Conservation (phyloP, 495 filamentous ascomycete genomes). For the Penicillium dipodomyicola region DNA sequence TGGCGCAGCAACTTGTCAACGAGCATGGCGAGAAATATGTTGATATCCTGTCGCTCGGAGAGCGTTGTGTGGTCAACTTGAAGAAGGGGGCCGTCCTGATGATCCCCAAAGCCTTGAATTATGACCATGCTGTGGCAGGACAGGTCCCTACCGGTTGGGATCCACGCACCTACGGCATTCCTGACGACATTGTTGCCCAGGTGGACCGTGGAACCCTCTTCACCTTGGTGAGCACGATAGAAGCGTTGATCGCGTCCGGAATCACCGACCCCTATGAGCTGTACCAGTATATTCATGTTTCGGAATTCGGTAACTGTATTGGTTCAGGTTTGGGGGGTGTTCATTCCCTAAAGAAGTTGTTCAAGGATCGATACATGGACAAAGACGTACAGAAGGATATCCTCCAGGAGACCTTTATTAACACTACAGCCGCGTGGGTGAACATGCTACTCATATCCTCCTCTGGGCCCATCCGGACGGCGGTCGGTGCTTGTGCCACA, state of each 20-base stretch:
- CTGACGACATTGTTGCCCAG: conserved; percentile 91
- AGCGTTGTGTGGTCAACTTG: conserved; percentile 82
- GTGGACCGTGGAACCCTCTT: conserved; percentile 91
- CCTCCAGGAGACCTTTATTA: conserved; percentile 95
- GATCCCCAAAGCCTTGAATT: conserved; percentile 87
- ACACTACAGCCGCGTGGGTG: conserved; percentile 96
- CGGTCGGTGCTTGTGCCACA: conserved; percentile 90
- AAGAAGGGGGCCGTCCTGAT: conserved; percentile 85
- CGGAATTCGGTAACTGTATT: conserved; percentile 91
- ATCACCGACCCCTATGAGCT: conserved; percentile 97
- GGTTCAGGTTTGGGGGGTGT: conserved; percentile 93
- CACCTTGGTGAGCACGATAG: conserved; percentile 81
- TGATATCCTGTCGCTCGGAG: conserved; percentile 82
- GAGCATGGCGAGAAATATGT: conserved; percentile 93
- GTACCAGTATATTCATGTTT: conserved; percentile 95
- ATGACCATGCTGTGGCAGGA: conserved; percentile 92
- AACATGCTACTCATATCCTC: conserved; percentile 94
- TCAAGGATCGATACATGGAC: conserved; percentile 89
- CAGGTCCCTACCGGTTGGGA: conserved; percentile 95
- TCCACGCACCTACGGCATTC: conserved; percentile 84
- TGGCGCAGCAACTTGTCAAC: conserved; percentile 86
- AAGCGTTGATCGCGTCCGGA: conserved; percentile 80
- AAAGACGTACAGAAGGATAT: conserved; percentile 94
- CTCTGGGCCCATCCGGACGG: conserved; percentile 93
- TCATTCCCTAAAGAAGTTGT: conserved; percentile 84